Base-by-base conservation (phyloP, 148 eudicot species). In the Rhododendron vialii region DNA sequence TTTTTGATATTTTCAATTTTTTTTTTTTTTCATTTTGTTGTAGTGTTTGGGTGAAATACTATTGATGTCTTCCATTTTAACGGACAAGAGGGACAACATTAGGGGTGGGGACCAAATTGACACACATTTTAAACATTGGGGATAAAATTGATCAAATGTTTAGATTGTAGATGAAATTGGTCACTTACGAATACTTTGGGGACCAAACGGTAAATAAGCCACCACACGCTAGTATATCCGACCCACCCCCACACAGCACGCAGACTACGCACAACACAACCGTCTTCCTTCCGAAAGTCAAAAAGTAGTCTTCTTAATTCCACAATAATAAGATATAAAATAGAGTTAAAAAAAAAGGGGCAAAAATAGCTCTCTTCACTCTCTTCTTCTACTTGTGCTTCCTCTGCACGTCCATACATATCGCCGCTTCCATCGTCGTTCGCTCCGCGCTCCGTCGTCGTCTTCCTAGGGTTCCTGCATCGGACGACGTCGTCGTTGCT, bases 351-450 rank as follows among this genome's bases (percentile, higher is more conserved):
- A 35, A 35, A 33, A 41, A 35, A 41, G 7, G 24, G 30, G 7
- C n/a, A 59, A 78, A 85, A 74, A 57, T 78, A 38, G 83, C 76
- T 55, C 8, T 78, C 86, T 20, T 85, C 86, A 26, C 75, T 55
- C 73, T 78, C 76, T 20, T 59, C 83, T 55, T 7, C 83, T 38
- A 3, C 86, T 84, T 14, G 82, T 84, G 26, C 82, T 61, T 85
- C 82, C 73, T 69, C 12, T 83, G 36, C 43, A 28, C 69, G 47
- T 76, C 82, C 1, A 8, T 77, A 22, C 57, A 78, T 18, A 47
- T 47, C 63, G n/a, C 50, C 38, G 76, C 38, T 65, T 67, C 55
- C 38, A 41, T 67, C 55, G 28, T 43, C 82, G 3, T 50, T 7
- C 43, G 85, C 45, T 20, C 48, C 71, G 55, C 15, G 20, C 41